phyloP scores from a whole-genome alignment of 345 rosid species.

The Hypericum perforatum region DNA sequence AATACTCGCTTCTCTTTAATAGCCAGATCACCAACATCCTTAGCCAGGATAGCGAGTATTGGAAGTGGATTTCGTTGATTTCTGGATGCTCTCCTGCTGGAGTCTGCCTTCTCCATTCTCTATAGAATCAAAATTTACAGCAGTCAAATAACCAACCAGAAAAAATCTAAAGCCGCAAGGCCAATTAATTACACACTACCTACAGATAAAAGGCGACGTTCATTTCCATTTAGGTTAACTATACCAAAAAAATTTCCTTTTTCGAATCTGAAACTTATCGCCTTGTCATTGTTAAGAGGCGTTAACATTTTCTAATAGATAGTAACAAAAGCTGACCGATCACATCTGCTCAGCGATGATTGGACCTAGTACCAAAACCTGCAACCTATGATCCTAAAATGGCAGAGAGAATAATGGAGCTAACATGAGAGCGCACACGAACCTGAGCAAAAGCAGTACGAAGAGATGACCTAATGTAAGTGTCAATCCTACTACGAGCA shows the following conservation, averaged over 20 bases:
- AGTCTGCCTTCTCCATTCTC: conserved; percentile 98
- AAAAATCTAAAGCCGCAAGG: background rate
- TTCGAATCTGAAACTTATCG: too few species aligned
- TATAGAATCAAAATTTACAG: conserved; percentile 19
- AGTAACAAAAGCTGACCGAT: too few species aligned
- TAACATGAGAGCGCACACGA: conserved; percentile 25
- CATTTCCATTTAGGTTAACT: too few species aligned
- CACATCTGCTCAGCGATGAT: too few species aligned
- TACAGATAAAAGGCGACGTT: too few species aligned
- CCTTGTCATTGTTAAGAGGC: too few species aligned
- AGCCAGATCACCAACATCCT: conserved; percentile 90
- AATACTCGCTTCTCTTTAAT: conserved; percentile 63
- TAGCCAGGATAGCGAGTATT: conserved; percentile 86
- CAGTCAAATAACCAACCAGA: conserved; percentile 8
- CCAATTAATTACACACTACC: too few species aligned
- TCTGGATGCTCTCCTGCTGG: conserved; percentile 87
- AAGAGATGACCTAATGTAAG: conserved; percentile 92
- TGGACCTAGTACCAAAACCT: too few species aligned
- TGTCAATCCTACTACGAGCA: conserved; percentile 72
- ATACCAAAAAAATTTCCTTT: too few species aligned
- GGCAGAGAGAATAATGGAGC: background rate
- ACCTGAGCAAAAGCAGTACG: conserved; percentile 99
- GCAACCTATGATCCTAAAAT: background rate
- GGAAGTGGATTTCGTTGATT: conserved; percentile 76
- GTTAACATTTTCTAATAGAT: too few species aligned